Conservation (phyloP, 2,329 filamentous ascomycete genomes). For the Pestalotiopsis sp. region DNA sequence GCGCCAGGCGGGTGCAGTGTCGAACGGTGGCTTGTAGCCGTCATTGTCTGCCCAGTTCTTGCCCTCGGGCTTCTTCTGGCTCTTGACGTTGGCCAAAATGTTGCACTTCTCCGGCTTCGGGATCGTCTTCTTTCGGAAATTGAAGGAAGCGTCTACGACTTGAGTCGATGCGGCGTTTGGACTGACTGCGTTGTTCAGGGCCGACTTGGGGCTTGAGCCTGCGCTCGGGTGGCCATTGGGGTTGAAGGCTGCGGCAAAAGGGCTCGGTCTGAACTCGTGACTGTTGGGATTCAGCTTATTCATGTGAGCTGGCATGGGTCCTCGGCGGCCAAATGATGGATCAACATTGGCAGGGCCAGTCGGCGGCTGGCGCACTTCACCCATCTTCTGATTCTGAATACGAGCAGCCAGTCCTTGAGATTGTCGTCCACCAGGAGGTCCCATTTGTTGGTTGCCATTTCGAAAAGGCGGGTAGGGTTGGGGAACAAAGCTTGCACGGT, state of each 20-base stretch:
- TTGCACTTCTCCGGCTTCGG: conserved; percentile 72
- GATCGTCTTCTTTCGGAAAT: conserved; percentile 72
- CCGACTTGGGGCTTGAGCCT: conserved; percentile 72
- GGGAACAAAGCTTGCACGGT: conserved; percentile 51
- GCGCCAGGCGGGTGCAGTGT: conserved; percentile 85
- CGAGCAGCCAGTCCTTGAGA: conserved; percentile 52
- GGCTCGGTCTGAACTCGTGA: conserved; percentile 84
- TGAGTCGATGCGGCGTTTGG: conserved; percentile 30
- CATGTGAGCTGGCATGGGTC: conserved; percentile 54
- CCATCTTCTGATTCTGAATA: conserved; percentile 56
- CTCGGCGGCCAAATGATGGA: conserved; percentile 54
- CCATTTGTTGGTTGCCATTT: conserved; percentile 46
- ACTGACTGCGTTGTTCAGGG: conserved; percentile 53
- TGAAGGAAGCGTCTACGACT: conserved; percentile 46
- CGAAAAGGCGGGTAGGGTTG: conserved; percentile 51
- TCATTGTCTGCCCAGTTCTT: conserved; percentile 75
- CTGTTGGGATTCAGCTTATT: conserved; percentile 67
- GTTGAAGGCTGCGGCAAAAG: conserved; percentile 79
- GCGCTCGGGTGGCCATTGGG: conserved; percentile 68
- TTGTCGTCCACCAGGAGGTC: conserved; percentile 40
- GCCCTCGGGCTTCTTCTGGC: conserved; percentile 52
- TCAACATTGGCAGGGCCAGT: conserved; percentile 70
- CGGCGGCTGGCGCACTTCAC: conserved; percentile 72
- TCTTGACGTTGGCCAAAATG: conserved; percentile 58
- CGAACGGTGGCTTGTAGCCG: conserved; percentile 82